These are phyloP conservation scores for Avena atlantica DNA, from an alignment of 176 grass and related monocot species.

Conservation along the genomic window DNA sequence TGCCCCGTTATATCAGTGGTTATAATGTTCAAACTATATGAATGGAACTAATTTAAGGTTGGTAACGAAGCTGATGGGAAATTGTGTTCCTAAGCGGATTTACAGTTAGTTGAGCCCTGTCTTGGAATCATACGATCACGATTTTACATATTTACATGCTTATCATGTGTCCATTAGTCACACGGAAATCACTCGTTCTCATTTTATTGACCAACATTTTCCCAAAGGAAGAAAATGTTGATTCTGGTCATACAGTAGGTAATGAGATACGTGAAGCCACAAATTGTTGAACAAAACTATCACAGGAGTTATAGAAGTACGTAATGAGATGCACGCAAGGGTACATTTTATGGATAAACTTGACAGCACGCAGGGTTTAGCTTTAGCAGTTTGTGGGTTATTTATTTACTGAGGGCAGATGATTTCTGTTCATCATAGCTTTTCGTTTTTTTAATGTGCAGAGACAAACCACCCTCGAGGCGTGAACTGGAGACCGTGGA, in stretches of 20 bases:
- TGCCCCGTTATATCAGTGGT: background rate
- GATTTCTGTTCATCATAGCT: background rate
- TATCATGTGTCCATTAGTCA: background rate
- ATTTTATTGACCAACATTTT: slow-evolving; percentile 9
- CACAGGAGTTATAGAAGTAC: background rate
- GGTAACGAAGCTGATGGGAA: background rate
- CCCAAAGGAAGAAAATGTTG: background rate
- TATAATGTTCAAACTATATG: slow-evolving; percentile 17
- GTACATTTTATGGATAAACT: background rate
- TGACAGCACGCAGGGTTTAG: slow-evolving; percentile 10
- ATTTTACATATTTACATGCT: slow-evolving; percentile 21
- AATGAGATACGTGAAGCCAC: background rate
- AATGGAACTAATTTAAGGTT: slow-evolving; percentile 5
- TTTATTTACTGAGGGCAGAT: background rate
- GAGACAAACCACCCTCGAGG: slow-evolving; percentile 56
- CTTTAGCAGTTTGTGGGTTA: background rate
- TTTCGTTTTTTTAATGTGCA: slow-evolving; percentile 31
- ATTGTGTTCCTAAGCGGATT: background rate
- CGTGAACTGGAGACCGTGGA: slow-evolving; percentile 52
- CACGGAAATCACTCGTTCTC: background rate
- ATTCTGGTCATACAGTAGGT: background rate
- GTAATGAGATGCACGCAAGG: background rate
- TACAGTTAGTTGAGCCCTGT: background rate
- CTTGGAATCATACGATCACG: background rate
- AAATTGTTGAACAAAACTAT: background rate